phyloP scores from a whole-genome alignment of 768 basidiomycete genomes.

The Trichaptum fuscoviolaceum region DNA sequence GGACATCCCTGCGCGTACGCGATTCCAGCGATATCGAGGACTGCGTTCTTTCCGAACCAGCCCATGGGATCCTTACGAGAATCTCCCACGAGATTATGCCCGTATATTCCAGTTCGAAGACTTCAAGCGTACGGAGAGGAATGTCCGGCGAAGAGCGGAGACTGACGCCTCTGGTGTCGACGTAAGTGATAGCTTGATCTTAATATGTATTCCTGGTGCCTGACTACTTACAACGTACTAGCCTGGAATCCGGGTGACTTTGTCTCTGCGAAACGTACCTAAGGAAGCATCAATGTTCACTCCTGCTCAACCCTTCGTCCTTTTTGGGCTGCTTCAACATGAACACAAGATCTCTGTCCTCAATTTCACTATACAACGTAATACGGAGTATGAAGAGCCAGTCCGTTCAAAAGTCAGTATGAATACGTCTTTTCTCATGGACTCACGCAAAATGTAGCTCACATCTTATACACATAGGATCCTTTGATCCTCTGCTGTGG shows the following conservation, averaged over 20 bases:
- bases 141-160: slow-evolving; percentile 60
- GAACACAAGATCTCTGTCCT: slow-evolving; percentile 94
- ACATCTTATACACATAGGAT: slow-evolving; percentile 45
- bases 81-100: slow-evolving; percentile 89
- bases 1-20: slow-evolving; percentile 67
- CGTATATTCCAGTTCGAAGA: slow-evolving; percentile 97
- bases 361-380: slow-evolving; percentile 89
- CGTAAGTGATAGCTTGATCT: slow-evolving; percentile 37
- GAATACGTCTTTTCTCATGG: slow-evolving; percentile 1
- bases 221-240: slow-evolving; percentile 24
- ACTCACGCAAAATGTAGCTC: slow-evolving; percentile 4
- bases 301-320: slow-evolving; percentile 44
- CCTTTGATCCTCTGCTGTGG: slow-evolving; percentile 86
- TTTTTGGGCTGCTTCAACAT: slow-evolving; percentile 86
- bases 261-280: slow-evolving; percentile 75
- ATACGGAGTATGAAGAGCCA: slow-evolving; percentile 87
- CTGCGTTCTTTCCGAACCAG: slow-evolving; percentile 90
- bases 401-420: slow-evolving; percentile 80
- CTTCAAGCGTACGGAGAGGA: slow-evolving; percentile 78
- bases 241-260: slow-evolving; percentile 77
- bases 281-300: slow-evolving; percentile 38
- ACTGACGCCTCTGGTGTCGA: slow-evolving; percentile 55
- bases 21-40: slow-evolving; percentile 92
- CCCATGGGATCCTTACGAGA: slow-evolving; percentile 97
- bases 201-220: slow-evolving; percentile 1